Evolutionary conservation across 768 basidiomycete species (phyloP).

Genomic region (Leccinum subgranulosum): DNA sequence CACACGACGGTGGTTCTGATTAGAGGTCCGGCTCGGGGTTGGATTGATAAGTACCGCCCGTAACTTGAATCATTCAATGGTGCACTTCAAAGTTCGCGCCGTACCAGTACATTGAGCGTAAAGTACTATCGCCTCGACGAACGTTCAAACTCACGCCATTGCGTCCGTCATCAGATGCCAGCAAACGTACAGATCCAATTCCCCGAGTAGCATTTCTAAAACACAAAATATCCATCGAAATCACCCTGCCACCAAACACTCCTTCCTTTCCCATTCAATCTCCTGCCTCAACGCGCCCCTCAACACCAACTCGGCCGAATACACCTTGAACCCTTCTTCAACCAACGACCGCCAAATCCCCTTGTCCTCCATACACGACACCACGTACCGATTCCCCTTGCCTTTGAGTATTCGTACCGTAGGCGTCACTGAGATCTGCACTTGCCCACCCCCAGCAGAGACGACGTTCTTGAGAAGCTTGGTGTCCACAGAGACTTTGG

Average conservation of each 20-base stretch:
- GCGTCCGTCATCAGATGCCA: neutral
- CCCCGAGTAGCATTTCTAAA: neutral
- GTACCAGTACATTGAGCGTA: no score
- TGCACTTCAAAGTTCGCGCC: no score
- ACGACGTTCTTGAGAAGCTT: constrained; percentile 70
- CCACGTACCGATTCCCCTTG: constrained; percentile 50
- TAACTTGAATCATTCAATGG: no score
- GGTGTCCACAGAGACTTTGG: constrained; percentile 54
- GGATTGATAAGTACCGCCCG: no score
- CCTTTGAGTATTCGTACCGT: constrained; percentile 54
- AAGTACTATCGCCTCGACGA: no score
- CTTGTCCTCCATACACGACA: constrained; percentile 64
- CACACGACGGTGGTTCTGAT: no score
- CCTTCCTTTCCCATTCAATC: constrained; percentile 56
- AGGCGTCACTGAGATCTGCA: constrained; percentile 46
- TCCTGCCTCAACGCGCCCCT: constrained; percentile 62
- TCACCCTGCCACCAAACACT: constrained; percentile 18
- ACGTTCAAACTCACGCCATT: no score
- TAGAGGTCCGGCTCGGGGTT: no score
- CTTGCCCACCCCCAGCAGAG: constrained; percentile 67
- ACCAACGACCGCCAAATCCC: constrained; percentile 65
- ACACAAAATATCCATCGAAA: neutral
- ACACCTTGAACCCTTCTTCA: constrained; percentile 52
- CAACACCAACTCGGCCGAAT: constrained; percentile 66
- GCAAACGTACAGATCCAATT: neutral